Conservation (phyloP, 306 rosid species). For the Quercus berberidifolia region DNA sequence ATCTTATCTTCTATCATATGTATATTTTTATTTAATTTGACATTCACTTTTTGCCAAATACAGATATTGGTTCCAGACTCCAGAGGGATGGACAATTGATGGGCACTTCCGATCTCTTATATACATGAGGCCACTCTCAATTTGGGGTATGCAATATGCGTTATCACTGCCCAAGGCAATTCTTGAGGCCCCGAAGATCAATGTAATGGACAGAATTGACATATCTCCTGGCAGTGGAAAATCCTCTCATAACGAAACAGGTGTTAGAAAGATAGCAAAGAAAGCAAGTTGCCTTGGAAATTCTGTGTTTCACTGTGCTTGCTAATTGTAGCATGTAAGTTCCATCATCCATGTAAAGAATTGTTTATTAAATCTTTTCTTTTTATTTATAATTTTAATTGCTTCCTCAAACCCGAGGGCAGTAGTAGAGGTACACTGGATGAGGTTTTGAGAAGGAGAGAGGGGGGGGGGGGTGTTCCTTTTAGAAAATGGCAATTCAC, state of each 20-base stretch:
- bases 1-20: background rate
- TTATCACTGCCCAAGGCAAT: slow-evolving; percentile 72
- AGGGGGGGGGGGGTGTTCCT: too few relatives aligned
- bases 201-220: slow-evolving; percentile 93
- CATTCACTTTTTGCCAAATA: slow-evolving; percentile 1
- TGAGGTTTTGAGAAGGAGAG: slow-evolving; percentile 3
- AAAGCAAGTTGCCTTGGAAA: slow-evolving; percentile 70
- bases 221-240: slow-evolving; percentile 52
- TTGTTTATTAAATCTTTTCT: slow-evolving; percentile 8
- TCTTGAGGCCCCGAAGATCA: slow-evolving; percentile 84
- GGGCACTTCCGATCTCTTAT: slow-evolving; percentile 90
- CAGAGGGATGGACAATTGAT: slow-evolving; percentile 88
- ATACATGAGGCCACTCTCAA: slow-evolving; percentile 92
- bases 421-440: background rate
- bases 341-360: slow-evolving; percentile 36
- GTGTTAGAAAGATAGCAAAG: slow-evolving; percentile 66
- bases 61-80: slow-evolving; percentile 96
- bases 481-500: too few relatives aligned
- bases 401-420: slow-evolving; percentile 25
- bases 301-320: slow-evolving; percentile 80
- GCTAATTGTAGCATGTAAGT: slow-evolving; percentile 44
- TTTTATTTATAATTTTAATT: too few relatives aligned
- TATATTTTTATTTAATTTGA: background rate
- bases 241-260: slow-evolving; percentile 53
- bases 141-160: slow-evolving; percentile 96